These are phyloP conservation scores for Penicillium verhagenii DNA, from an alignment of 495 filamentous ascomycete species.

Conservation along the genomic window DNA sequence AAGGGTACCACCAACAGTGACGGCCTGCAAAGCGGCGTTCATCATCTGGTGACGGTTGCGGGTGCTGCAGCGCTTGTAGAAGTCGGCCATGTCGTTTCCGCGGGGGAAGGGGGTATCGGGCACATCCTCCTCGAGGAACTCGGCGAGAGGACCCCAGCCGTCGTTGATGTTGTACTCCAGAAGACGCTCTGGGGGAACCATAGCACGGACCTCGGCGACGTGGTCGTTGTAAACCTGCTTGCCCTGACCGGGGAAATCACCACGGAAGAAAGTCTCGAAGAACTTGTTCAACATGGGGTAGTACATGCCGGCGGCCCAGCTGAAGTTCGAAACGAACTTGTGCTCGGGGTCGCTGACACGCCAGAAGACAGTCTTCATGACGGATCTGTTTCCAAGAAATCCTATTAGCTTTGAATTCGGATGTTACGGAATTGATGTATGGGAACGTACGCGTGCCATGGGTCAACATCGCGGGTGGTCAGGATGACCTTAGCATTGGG, in stretches of 20 bases:
- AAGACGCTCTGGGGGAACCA: conserved; percentile 48
- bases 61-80: conserved; percentile 56
- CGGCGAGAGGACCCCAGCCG: conserved; percentile 67
- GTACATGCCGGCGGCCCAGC: conserved; percentile 58
- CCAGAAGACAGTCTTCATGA: conserved; percentile 55
- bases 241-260: conserved; percentile 50
- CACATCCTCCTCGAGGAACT: conserved; percentile 60
- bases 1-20: conserved; percentile 49
- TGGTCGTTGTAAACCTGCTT: conserved; percentile 51
- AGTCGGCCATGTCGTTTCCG: conserved; percentile 54
- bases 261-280: conserved; percentile 56
- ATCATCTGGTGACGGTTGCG: conserved; percentile 63
- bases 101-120: conserved; percentile 51
- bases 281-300: conserved; percentile 60
- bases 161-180: conserved; percentile 65
- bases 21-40: conserved; percentile 53
- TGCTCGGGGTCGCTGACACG: conserved; percentile 55
- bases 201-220: conserved; percentile 43
- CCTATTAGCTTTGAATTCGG: conserved; percentile 1
- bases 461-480: conserved; percentile 59
- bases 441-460: conserved; percentile 51
- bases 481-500: conserved; percentile 69
- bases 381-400: conserved; percentile 30
- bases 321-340: conserved; percentile 50
- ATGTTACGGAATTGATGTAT: not conserved